Evolutionary conservation across 257 asterid genomes (phyloP), one percentile per base, ranked within the genome.

Genomic region (Eucommia ulmoides): DNA sequence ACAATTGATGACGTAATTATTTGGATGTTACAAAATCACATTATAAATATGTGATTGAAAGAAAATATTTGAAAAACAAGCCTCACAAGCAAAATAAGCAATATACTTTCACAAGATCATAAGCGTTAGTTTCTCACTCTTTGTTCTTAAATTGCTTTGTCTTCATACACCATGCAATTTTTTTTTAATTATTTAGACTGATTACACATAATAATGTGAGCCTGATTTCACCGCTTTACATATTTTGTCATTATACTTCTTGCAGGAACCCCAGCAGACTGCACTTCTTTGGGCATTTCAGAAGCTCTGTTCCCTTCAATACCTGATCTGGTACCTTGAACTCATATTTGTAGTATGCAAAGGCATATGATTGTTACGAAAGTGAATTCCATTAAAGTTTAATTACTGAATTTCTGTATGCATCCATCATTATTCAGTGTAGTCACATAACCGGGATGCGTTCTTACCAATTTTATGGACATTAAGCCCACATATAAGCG

Each of bases 261-360:
- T 68, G 56, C 73, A 84, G 95, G 92, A 62, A 74, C 87, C 59
- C 95, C 93, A 5, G 95, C 93, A 41, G 96, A 86, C 49, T 86
- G 94, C 61, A 66, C 96, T 23, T 83, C 96, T 45, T 61, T 87
- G 69, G 96, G 96, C 38, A 53, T 80, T 68, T 83, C 96, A 23
- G 65, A 71, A 56, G 67, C 71, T 54, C 81, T 88, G 38, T 81
- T 88, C 73, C 75, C 87, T 51, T 60, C 66, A 35, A 49, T 74
- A 50, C 96, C 94, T 64, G 93, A 84, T 75, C 78, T 88, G 82
- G 97, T 88, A 76, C 55, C 55, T 46, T 16, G 1, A 6, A 7
- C 24, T 53, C 12, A 41, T 41, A 51, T 45, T 8, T 54, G 48
- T 42, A 18, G 2, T 2, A 42, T 16, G 20, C 8, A 42, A 42